A percentile compares a stretch with the other conserved stretches of the same genome.
Conservation (phyloP, 1,139 yeast species). For the Candida sp. region DNA sequence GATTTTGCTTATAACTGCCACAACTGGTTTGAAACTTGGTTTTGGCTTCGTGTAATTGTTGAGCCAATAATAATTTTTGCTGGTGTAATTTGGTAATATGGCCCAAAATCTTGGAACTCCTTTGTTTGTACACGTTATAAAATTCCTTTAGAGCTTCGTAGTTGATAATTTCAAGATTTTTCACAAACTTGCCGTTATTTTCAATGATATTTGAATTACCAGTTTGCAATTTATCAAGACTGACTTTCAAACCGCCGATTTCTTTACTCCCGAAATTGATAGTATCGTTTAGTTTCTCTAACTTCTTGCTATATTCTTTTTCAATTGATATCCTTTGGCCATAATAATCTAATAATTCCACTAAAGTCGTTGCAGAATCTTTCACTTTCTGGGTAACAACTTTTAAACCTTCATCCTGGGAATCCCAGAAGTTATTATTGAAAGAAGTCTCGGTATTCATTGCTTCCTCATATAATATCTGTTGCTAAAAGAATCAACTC, state of each 20-base stretch:
- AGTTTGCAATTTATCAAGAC: slow-evolving; percentile 54
- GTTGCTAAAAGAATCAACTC: neutral
- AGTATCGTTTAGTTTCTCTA: slow-evolving; percentile 48
- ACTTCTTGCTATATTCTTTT: slow-evolving; percentile 62
- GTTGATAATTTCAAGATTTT: slow-evolving; percentile 29
- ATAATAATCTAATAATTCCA: slow-evolving; percentile 43
- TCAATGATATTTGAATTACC: slow-evolving; percentile 46
- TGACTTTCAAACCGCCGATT: slow-evolving; percentile 52
- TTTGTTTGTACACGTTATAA: slow-evolving; percentile 25
- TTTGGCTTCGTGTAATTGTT: slow-evolving; percentile 42
- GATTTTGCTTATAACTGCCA: slow-evolving; percentile 52
- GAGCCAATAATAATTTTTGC: slow-evolving; percentile 22
- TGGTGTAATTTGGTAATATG: slow-evolving; percentile 36
- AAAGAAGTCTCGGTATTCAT: slow-evolving; percentile 1
- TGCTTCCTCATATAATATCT: neutral
- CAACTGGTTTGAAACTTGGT: slow-evolving; percentile 58
- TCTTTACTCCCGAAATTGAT: slow-evolving; percentile 54
- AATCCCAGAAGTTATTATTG: slow-evolving; percentile 44
- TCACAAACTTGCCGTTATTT: slow-evolving; percentile 29
- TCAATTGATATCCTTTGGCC: slow-evolving; percentile 58
- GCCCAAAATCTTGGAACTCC: slow-evolving; percentile 27
- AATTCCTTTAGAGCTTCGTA: slow-evolving; percentile 32
- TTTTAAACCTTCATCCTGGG: slow-evolving; percentile 28
- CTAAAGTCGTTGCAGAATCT: slow-evolving; percentile 33
- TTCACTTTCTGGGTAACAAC: slow-evolving; percentile 29